phyloP scores from a whole-genome alignment of 495 filamentous ascomycete genomes.

The Delitschia confertaspora region DNA sequence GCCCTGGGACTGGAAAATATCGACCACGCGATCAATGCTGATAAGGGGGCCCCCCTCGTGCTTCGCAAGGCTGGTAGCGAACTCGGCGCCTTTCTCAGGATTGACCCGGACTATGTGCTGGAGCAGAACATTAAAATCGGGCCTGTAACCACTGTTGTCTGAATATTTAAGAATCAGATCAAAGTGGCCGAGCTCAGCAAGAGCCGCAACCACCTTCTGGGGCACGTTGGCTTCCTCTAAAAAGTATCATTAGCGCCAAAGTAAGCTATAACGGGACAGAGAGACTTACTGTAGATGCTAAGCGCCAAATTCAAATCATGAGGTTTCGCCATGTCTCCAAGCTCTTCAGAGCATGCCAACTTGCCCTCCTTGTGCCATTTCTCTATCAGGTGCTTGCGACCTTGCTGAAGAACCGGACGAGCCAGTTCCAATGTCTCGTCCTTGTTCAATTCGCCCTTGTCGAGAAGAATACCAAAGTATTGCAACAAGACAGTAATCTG shows the following conservation, averaged over 20 bases:
- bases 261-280: too few relatives aligned
- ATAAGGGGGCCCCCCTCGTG: conserved; percentile 76
- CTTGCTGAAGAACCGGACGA: conserved; percentile 81
- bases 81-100: conserved; percentile 90
- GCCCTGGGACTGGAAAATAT: conserved; percentile 94
- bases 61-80: conserved; percentile 79
- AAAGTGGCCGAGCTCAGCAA: conserved; percentile 92
- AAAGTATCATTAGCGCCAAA: too few relatives aligned
- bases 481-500: conserved; percentile 90
- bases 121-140: conserved; percentile 83
- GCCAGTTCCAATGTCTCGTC: conserved; percentile 92
- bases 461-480: conserved; percentile 94
- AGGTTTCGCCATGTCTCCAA: conserved; percentile 84
- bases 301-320: conserved; percentile 84
- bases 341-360: conserved; percentile 86
- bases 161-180: conserved; percentile 91
- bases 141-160: conserved; percentile 70
- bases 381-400: conserved; percentile 88
- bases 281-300: conserved; percentile 74
- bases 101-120: conserved; percentile 88
- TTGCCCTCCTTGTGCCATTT: conserved; percentile 97
- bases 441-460: conserved; percentile 86
- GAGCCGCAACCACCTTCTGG: conserved; percentile 86
- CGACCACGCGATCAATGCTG: conserved; percentile 89
- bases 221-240: conserved; percentile 78